phyloP scores from a whole-genome alignment of 1,284 basidiomycete species.

The Serendipita sp. region DNA sequence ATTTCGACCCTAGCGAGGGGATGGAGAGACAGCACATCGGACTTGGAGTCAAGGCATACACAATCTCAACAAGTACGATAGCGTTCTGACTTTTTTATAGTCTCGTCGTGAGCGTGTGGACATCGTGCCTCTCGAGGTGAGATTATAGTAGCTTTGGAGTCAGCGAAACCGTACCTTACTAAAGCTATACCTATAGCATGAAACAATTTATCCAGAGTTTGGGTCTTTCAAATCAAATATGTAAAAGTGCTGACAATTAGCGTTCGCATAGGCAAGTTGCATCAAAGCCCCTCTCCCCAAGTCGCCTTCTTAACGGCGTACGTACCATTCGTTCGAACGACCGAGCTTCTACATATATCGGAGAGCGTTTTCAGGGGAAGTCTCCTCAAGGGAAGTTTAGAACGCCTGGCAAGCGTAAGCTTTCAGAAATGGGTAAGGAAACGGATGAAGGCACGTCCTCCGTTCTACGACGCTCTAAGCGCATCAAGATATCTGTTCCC shows the following conservation, averaged over 20 bases:
- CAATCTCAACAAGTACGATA: background rate
- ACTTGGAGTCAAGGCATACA: slow-evolving; percentile 39
- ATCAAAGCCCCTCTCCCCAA: background rate
- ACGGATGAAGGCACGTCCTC: background rate
- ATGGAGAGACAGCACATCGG: slow-evolving; percentile 46
- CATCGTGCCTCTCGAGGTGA: background rate
- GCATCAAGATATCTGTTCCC: background rate
- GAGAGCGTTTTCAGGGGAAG: too few relatives aligned
- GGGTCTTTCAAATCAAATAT: background rate
- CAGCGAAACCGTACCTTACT: too few relatives aligned
- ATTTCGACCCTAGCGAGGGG: slow-evolving; percentile 47
- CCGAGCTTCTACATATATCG: background rate
- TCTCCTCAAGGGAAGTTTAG: too few relatives aligned
- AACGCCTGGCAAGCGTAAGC: background rate
- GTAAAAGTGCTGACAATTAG: background rate
- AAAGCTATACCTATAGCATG: background rate
- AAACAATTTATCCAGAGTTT: background rate
- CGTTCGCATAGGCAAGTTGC: background rate
- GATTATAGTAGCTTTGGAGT: background rate
- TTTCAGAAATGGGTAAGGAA: background rate
- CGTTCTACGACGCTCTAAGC: background rate
- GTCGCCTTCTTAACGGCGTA: background rate
- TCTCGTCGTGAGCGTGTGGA: background rate
- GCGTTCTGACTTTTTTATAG: background rate
- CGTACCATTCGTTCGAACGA: background rate